A percentile compares a stretch with the other conserved stretches of the same genome.
phyloP scores from a whole-genome alignment of 1,139 yeast species.

The Suhomyces chickasaworum region DNA sequence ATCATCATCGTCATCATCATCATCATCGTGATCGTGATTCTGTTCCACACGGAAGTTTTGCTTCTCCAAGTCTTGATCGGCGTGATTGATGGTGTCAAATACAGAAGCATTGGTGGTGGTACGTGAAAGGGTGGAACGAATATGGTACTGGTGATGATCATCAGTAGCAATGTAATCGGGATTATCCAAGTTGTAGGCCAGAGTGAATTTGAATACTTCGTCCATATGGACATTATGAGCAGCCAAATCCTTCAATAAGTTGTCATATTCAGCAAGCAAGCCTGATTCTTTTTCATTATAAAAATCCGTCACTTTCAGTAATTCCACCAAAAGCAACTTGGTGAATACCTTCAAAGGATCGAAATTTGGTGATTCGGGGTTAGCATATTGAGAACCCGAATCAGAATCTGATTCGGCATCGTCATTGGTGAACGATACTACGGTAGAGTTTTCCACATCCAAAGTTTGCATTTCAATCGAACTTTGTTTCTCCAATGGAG shows the following conservation, averaged over 20 bases:
- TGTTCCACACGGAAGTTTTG: slow-evolving; percentile 11
- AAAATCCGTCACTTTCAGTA: slow-evolving; percentile 58
- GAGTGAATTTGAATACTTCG: slow-evolving; percentile 32
- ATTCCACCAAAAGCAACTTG: slow-evolving; percentile 55
- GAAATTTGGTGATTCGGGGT: slow-evolving; percentile 23
- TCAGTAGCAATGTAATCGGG: slow-evolving; percentile 22
- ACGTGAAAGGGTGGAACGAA: slow-evolving; percentile 30
- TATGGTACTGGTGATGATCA: slow-evolving; percentile 28
- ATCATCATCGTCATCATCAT: slow-evolving; percentile 24
- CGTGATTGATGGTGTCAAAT: slow-evolving; percentile 31
- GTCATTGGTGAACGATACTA: slow-evolving; percentile 10
- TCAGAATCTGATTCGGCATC: slow-evolving; percentile 9
- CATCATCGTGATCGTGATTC: slow-evolving; percentile 18
- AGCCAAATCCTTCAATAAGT: slow-evolving; percentile 43
- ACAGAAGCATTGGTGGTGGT: slow-evolving; percentile 35
- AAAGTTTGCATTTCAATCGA: slow-evolving; percentile 11
- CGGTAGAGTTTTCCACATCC: slow-evolving; percentile 15
- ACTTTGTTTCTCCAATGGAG: slow-evolving; percentile 8
- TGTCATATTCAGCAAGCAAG: slow-evolving; percentile 47
- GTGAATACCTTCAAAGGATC: slow-evolving; percentile 56
- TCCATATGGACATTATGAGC: slow-evolving; percentile 33
- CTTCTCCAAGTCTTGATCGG: slow-evolving; percentile 21
- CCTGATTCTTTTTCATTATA: slow-evolving; percentile 52
- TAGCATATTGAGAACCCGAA: slow-evolving; percentile 14
- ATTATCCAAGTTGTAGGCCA: slow-evolving; percentile 26